These are phyloP conservation scores for Cryptococcus sp. DNA, from an alignment of 1,284 basidiomycete species.

Conservation along the genomic window DNA sequence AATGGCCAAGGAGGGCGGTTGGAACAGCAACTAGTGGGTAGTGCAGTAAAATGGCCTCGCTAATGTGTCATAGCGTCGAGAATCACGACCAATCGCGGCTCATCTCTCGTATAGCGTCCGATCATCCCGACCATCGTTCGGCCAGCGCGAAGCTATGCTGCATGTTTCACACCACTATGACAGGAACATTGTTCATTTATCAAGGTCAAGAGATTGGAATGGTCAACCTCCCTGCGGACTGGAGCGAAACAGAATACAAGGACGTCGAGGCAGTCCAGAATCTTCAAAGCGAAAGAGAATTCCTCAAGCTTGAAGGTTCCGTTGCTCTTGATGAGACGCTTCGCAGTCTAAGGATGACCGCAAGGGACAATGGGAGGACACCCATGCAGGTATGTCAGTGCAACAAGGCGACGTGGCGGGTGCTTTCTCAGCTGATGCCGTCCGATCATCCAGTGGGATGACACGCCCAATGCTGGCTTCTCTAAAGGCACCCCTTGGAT, in stretches of 20 bases:
- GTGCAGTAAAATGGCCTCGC: slow-evolving; percentile 4
- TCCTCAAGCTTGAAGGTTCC: neutral
- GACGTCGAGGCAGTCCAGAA: slow-evolving; percentile 50
- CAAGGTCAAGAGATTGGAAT: slow-evolving; percentile 71
- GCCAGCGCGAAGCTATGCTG: slow-evolving; percentile 66
- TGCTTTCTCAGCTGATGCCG: too few relatives aligned
- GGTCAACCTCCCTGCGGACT: slow-evolving; percentile 65
- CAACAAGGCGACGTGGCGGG: neutral
- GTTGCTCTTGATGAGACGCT: slow-evolving; percentile 4
- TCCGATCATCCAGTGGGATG: slow-evolving; percentile 59
- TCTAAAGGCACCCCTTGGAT: slow-evolving; percentile 67
- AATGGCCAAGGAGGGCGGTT: slow-evolving; percentile 61
- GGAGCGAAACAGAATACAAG: slow-evolving; percentile 69
- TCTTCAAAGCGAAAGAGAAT: neutral
- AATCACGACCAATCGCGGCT: slow-evolving; percentile 57
- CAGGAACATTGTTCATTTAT: slow-evolving; percentile 70
- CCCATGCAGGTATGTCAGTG: slow-evolving; percentile 3
- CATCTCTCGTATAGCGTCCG: slow-evolving; percentile 68
- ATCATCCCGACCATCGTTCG: slow-evolving; percentile 60
- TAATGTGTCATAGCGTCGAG: slow-evolving; percentile 25
- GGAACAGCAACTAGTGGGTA: slow-evolving; percentile 54
- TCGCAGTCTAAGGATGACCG: slow-evolving; percentile 3
- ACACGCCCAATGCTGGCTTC: slow-evolving; percentile 63
- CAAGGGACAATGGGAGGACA: slow-evolving; percentile 10
- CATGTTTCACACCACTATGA: slow-evolving; percentile 62